Evolutionary conservation across 179 eudicot species (phyloP), one percentile per base, ranked within the genome.

Genomic region (Gypsophila paniculata): DNA sequence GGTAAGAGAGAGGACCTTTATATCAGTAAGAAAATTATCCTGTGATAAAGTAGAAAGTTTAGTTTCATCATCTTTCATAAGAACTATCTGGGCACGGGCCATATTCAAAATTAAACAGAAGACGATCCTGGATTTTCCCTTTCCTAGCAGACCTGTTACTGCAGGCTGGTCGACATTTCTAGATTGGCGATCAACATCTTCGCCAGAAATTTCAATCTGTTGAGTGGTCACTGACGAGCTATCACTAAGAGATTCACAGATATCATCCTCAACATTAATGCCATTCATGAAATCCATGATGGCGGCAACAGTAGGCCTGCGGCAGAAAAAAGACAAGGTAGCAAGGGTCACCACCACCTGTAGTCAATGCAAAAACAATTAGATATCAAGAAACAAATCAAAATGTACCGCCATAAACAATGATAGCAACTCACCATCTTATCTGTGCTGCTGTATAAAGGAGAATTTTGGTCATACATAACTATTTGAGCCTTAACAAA

Each of bases 311-410:
- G 86, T 91, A 29, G 99, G 99, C 77, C 99, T 84, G 53, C 96
- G 94, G 70, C 96, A 94, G 80, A 80, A 94, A 81, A 94, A 91
- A 68, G 97, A 88, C 82, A 94, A 82, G 72, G 99, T 91, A 54
- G 99, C 93, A 65, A 94, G 97, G 65, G 96, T 90, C 77, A 94
- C 92, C 25, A 89, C 82, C 68, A 94, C 99, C 99, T 94, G 91
- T 74, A 78, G 66, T 39, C 51, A 63, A 51, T 65, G 65, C 8
- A 78, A 36, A 29, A 39, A 49, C 46, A 57, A 73, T 68, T 51
- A 78, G 71, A 69, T 25, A 61, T 71, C 59, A 34, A 26, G 29
- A 66, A 29, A 44, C 23, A 21, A 63, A 61, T 52, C 65, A 64
- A 42, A 67, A 14, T 57, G 36, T 29, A 69, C 26, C 3, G 53